These are phyloP conservation scores for Metarhizium sp. DNA, from an alignment of 2,329 filamentous ascomycete genomes.

Conservation along the genomic window DNA sequence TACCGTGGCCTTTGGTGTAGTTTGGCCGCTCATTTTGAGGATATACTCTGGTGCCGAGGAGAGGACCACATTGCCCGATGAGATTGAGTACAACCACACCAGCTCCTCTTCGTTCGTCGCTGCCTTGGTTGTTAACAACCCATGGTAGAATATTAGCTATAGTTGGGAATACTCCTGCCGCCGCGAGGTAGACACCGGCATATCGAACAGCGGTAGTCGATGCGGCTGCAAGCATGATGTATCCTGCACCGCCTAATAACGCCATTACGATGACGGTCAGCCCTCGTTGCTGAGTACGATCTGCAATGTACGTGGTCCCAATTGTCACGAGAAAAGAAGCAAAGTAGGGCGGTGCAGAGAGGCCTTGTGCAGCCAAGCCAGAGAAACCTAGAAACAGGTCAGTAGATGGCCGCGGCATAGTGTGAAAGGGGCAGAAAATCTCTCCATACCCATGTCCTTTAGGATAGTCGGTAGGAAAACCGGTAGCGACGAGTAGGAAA, in stretches of 20 bases:
- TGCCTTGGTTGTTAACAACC: slow-evolving; percentile 7
- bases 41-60: slow-evolving; percentile 7
- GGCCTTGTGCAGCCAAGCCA: slow-evolving; percentile 10
- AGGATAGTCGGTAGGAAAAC: slow-evolving; percentile 14
- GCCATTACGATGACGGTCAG: slow-evolving; percentile 5
- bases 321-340: slow-evolving; percentile 11
- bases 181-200: slow-evolving; percentile 3
- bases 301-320: slow-evolving; percentile 8
- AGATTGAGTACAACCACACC: slow-evolving; percentile 6
- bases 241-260: slow-evolving; percentile 4
- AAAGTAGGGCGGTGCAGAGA: slow-evolving; percentile 11
- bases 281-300: slow-evolving; percentile 9
- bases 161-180: slow-evolving; percentile 5
- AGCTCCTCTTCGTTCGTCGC: slow-evolving; percentile 6
- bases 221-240: slow-evolving; percentile 5
- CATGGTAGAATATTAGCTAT: slow-evolving; percentile 8
- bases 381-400: slow-evolving; percentile 8
- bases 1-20: slow-evolving; percentile 4
- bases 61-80: slow-evolving; percentile 6
- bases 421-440: not conserved
- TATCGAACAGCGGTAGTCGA: slow-evolving; percentile 3
- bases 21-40: slow-evolving; percentile 2
- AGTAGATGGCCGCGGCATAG: not conserved
- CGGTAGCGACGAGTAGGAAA: slow-evolving; percentile 21
- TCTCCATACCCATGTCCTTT: slow-evolving; percentile 8